Base-by-base conservation (phyloP, 768 basidiomycete genomes). In the Nidula microcarpa region DNA sequence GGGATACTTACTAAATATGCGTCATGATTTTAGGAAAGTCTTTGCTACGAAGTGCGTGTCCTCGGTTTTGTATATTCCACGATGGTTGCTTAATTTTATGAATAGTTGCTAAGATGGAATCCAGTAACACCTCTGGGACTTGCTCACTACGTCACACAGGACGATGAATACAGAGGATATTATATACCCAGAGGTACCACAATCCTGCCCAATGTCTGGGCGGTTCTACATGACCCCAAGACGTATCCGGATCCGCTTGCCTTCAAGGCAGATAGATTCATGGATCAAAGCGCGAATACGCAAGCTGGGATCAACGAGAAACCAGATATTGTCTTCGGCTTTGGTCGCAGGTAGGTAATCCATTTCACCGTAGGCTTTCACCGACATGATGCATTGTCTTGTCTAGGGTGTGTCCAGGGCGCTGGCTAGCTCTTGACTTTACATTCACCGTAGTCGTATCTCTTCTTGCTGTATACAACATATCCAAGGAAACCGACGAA, bases 381-480 rank as follows among this genome's bases (percentile, higher is more conserved):
- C 9, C 18, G 17, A 45, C 18, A 45, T 45, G 9, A 17, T 45
- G 17, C 18, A 45, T 45, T 17, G 7, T 10, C 44, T 8, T 10
- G 7, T 10, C 17, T 47, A 78, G 77, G 39, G 60, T 71, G 45
- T 80, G 78, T 58, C 77, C 77, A 3, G 76, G 78, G 8, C 67
- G 70, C 33, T 70, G 67, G 62, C 60, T 80, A 5, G 79, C 75
- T 32, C 65, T 70, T 43, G 74, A 74, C 57, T 69, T 71, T 5
- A 49, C 79, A 18, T 79, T 73, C 73, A 73, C 78, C 23, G 62
- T 71, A 6, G 62, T 76, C 6, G 72, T 74, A 16, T 73, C 71
- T 2, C 60, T 76, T 14, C 59, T 80, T 16, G 52, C 71, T 2
- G 68, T 72, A 4, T 79, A 70, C 59, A 59, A 65, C 18, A 74